Evolutionary conservation across 768 basidiomycete genomes (phyloP), one percentile per base, ranked within the genome.

Genomic region (Fistulinella prunicolor): DNA sequence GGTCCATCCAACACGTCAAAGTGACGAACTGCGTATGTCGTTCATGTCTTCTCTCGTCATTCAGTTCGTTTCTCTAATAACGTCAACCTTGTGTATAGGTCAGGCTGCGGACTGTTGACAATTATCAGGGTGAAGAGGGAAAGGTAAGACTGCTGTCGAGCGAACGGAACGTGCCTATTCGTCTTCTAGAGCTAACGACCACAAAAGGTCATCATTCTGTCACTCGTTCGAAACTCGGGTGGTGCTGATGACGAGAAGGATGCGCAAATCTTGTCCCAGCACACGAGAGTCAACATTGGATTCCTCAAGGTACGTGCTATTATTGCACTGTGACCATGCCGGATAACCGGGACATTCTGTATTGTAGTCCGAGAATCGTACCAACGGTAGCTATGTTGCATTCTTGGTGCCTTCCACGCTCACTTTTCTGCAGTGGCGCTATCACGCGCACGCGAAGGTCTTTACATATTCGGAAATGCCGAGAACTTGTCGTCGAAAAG

Each of bases 51-150:
- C 29, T 0, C 2, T 37, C 7, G n/a, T 30, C n/a, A 2, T 3
- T 14, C 13, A 14, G 14, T 29, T 28, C 38, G n/a, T n/a, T n/a
- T n/a, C n/a, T n/a, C n/a, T n/a, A n/a, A n/a, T n/a, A n/a, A n/a
- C n/a, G n/a, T n/a, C n/a, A n/a, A n/a, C n/a, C n/a, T n/a, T n/a
- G n/a, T 4, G 17, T 44, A 5, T 40, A 87, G 85, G 78, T 88
- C 36, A 75, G 78, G 8, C 68, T 90, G 6, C 77, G 88, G 6
- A 89, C 87, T 0, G 78, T 90, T 2, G 87, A 91, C 52, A 88
- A 83, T 42, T 90, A 80, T 59, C 89, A 90, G 64, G 88, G 86
- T 3, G 80, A 85, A 49, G 86, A 87, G 67, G 82, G 78, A 2
- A 78, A 74, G 59, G 80, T 78, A 54, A 16, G 59, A n/a, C n/a